Percentiles rank a stretch among this genome's conserved stretches.
Conservation (phyloP, 257 asterid species). For the Cordia subcordata region DNA sequence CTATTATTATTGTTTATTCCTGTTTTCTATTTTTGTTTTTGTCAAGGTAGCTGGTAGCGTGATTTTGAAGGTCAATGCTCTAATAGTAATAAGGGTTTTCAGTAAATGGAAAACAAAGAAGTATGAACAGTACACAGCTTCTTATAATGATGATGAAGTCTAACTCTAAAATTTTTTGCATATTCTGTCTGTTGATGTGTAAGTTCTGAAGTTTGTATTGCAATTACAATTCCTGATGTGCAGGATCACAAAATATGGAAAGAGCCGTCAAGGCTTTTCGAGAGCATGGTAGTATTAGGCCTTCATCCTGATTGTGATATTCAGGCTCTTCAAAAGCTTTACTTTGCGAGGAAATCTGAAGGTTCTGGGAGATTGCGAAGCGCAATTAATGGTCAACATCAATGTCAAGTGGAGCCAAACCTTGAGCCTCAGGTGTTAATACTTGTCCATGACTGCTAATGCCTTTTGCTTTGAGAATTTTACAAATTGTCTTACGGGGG, state of each 20-base stretch:
- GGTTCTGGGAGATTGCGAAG: constrained; percentile 76
- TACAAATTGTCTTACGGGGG: no score
- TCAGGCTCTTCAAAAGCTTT: constrained; percentile 82
- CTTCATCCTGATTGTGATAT: constrained; percentile 90
- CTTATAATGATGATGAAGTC: no score
- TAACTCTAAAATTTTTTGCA: no score
- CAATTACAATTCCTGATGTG: constrained; percentile 19
- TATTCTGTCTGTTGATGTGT: no score
- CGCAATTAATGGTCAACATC: constrained; percentile 74
- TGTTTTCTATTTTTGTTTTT: no score
- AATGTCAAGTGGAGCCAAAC: constrained; percentile 86
- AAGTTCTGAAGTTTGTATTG: not conserved
- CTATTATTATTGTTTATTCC: no score
- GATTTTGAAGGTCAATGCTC: no score
- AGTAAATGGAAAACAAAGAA: no score
- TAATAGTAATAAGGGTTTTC: no score
- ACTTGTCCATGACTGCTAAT: not conserved
- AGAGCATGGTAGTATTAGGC: constrained; percentile 96
- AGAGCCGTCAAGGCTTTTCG: constrained; percentile 82
- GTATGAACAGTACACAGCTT: no score
- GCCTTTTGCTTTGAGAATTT: not conserved
- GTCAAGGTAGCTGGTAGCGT: no score
- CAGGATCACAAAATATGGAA: constrained; percentile 96
- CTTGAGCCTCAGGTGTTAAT: constrained; percentile 90
- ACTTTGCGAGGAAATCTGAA: constrained; percentile 75